phyloP scores from a whole-genome alignment of 148 eudicot genomes.

The Talinum fruticosum region DNA sequence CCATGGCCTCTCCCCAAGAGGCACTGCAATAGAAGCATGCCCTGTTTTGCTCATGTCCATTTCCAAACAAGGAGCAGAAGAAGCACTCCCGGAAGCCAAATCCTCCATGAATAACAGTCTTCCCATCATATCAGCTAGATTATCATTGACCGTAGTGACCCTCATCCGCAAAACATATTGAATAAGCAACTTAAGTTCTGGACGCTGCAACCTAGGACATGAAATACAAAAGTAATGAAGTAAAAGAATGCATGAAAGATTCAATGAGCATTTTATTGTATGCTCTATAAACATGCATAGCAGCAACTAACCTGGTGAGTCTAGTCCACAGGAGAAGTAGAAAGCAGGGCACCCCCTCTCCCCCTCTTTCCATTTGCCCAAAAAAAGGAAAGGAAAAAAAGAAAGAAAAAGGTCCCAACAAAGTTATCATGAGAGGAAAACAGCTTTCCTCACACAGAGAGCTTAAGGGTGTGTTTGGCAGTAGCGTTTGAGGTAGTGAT shows the following conservation, averaged over 20 bases:
- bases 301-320: neutral
- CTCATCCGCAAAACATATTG: conserved; percentile 80
- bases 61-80: conserved; percentile 85
- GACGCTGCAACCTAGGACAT: conserved; percentile 61
- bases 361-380: neutral
- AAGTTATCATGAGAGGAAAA: neutral
- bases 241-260: conserved; percentile 11
- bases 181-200: conserved; percentile 76
- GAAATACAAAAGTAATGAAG: conserved; percentile 14
- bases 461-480: no score
- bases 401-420: neutral
- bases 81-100: conserved; percentile 65
- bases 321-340: neutral
- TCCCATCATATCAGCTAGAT: conserved; percentile 89
- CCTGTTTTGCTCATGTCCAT: conserved; percentile 96
- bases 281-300: neutral
- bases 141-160: conserved; percentile 50
- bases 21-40: conserved; percentile 86
- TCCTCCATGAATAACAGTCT: conserved; percentile 75
- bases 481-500: no score
- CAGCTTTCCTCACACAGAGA: neutral
- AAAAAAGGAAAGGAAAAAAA: neutral
- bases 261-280: neutral
- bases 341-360: neutral
- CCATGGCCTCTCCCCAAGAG: conserved; percentile 98